Percentiles rank a stretch among this genome's conserved stretches.
These are phyloP conservation scores for Vigna unguiculata DNA, from an alignment of 306 rosid species.

Conservation along the genomic window DNA sequence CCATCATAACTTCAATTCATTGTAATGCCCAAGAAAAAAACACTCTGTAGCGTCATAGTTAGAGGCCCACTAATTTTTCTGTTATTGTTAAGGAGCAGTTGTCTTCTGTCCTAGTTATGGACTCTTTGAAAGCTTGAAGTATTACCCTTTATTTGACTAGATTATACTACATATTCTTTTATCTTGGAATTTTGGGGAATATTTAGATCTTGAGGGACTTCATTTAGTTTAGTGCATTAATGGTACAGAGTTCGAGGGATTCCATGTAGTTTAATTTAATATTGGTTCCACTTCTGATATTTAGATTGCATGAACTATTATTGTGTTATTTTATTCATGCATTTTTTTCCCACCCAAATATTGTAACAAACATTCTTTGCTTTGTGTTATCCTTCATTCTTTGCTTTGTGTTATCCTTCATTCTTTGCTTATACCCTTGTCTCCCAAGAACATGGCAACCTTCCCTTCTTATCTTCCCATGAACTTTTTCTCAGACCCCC, in stretches of 20 bases:
- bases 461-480: background rate
- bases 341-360: conserved; percentile 1
- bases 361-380: background rate
- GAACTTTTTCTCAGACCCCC: too few species aligned
- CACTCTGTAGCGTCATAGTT: background rate
- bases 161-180: background rate
- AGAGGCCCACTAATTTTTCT: background rate
- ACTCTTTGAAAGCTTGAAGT: background rate
- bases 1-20: background rate
- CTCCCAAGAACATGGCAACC: background rate
- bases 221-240: background rate
- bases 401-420: conserved; percentile 16
- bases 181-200: background rate
- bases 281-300: conserved; percentile 1
- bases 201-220: background rate
- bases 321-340: background rate
- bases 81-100: background rate
- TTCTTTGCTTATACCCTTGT: background rate
- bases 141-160: background rate
- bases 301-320: background rate
- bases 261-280: background rate
- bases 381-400: conserved; percentile 3
- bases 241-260: background rate
- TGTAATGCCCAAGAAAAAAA: background rate
- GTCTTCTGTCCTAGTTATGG: background rate